Evolutionary conservation across 2,329 filamentous ascomycete genomes (phyloP), one percentile per base, ranked within the genome.

Genomic region (Aspergillus chevalieri): DNA sequence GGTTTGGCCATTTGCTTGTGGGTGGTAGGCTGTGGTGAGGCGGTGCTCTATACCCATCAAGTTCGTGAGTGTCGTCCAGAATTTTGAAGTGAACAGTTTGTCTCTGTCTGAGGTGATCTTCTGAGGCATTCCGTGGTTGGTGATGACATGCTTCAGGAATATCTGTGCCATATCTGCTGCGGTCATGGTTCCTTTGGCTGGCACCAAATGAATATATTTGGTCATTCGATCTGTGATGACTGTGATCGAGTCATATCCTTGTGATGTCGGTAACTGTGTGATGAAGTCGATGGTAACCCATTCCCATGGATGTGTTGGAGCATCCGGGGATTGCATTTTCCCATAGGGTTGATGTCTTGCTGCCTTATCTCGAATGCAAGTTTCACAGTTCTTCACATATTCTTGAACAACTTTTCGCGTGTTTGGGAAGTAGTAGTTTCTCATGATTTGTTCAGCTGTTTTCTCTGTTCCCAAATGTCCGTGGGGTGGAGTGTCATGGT

Each of bases 1-100:
- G 9, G 10, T 53, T 33, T 53, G 17, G 28, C 45, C 19, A 26
- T 53, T 33, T 4, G 3, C 28, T 33, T 33, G 28, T 4, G 28
- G 3, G 28, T 33, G 28, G 5, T 33, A 33, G 14, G 28, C 28
- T 4, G 3, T 33, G 14, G 28, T 33, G 28, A 33, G 28, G 8
- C 3, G 1, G 5, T 33, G 28, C 8, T 33, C 28, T 9, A 33
- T 33, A 9, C 28, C 28, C 28, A 33, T 33, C 8, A 33, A 14
- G 8, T 33, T 33, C 2, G 28, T 33, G 14, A 33, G 28, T 33
- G 28, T 33, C 5, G 8, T 14, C 28, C 28, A 33, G 5, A 33
- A 33, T 33, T 33, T 33, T 1, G 1, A 33, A 9, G 28, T 33
- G 14, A 33, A 33, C 8, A 33, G 28, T 4, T 33, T 9, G 14